Percentiles rank a stretch among this genome's conserved stretches.
Evolutionary conservation across 177 flowering plant species (phyloP).

Genomic region (Vitis hybrid): DNA sequence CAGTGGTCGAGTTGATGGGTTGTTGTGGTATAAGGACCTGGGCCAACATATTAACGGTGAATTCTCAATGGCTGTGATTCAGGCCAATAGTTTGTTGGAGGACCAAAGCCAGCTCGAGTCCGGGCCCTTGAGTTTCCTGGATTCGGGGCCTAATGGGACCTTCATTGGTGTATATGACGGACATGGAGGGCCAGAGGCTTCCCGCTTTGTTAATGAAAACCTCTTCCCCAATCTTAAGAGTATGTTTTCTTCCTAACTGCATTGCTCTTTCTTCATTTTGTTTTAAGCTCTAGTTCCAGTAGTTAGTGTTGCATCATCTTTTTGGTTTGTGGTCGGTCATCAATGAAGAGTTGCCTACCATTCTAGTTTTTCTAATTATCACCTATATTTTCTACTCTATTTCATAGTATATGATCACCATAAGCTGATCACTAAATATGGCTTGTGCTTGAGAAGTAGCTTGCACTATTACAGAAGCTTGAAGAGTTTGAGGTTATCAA

Average conservation of each 20-base stretch:
- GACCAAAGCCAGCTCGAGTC: constrained; percentile 69
- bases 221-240: constrained; percentile 57
- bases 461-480: too few relatives aligned
- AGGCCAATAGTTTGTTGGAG: constrained; percentile 51
- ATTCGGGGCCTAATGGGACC: constrained; percentile 50
- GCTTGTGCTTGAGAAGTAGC: too few relatives aligned
- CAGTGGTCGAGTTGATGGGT: constrained; percentile 40
- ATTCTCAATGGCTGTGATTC: constrained; percentile 65
- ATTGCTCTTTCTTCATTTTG: constrained; percentile 4
- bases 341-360: too few relatives aligned
- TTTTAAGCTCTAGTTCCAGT: background rate
- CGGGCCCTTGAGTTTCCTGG: constrained; percentile 39
- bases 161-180: constrained; percentile 73
- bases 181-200: constrained; percentile 60
- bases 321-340: too few relatives aligned
- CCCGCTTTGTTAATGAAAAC: constrained; percentile 40
- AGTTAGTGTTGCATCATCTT: too few relatives aligned
- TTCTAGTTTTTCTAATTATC: too few relatives aligned
- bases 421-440: too few relatives aligned
- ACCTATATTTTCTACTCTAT: too few relatives aligned
- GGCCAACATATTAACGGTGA: constrained; percentile 57
- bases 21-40: constrained; percentile 60
- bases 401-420: too few relatives aligned
- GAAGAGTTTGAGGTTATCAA: too few relatives aligned
- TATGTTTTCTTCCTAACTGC: constrained; percentile 25